These are phyloP conservation scores for Diaporthe batatas DNA, from an alignment of 2,329 filamentous ascomycete genomes.

Conservation along the genomic window DNA sequence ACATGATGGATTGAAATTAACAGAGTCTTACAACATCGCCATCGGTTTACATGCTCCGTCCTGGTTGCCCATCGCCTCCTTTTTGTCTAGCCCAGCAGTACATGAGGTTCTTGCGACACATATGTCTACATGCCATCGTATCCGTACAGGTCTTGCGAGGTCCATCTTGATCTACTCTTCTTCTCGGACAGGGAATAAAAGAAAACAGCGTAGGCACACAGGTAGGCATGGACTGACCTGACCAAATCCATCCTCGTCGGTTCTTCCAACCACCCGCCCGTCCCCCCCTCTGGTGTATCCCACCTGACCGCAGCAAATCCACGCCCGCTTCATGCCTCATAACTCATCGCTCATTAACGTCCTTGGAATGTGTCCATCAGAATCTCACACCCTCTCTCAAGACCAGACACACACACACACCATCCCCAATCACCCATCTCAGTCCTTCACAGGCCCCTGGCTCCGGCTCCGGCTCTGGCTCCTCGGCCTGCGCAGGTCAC, in stretches of 20 bases:
- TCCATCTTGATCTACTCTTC: constrained; percentile 31
- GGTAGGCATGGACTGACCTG: constrained; percentile 26
- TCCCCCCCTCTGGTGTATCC: neutral
- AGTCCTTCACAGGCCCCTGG: constrained; percentile 40
- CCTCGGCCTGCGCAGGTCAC: constrained; percentile 36
- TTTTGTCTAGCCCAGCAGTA: constrained; percentile 11
- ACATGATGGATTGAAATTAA: too few species aligned
- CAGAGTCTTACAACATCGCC: neutral
- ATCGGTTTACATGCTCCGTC: neutral
- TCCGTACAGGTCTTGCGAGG: constrained; percentile 34
- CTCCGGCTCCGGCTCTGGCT: constrained; percentile 34
- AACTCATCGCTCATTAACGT: constrained; percentile 15
- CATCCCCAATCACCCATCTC: neutral
- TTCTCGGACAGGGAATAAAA: neutral
- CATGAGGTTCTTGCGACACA: constrained; percentile 38
- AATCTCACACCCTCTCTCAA: too few species aligned
- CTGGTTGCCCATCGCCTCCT: neutral
- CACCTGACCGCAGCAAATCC: neutral
- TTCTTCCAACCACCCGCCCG: too few species aligned
- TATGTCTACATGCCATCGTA: constrained; percentile 31
- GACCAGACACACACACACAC: neutral
- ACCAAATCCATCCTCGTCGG: constrained; percentile 8
- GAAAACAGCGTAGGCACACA: neutral
- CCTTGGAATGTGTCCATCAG: too few species aligned
- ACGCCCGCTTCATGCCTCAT: constrained; percentile 3